These are phyloP conservation scores for Lasiosphaeria hispida DNA, from an alignment of 495 filamentous ascomycete species.

Conservation along the genomic window DNA sequence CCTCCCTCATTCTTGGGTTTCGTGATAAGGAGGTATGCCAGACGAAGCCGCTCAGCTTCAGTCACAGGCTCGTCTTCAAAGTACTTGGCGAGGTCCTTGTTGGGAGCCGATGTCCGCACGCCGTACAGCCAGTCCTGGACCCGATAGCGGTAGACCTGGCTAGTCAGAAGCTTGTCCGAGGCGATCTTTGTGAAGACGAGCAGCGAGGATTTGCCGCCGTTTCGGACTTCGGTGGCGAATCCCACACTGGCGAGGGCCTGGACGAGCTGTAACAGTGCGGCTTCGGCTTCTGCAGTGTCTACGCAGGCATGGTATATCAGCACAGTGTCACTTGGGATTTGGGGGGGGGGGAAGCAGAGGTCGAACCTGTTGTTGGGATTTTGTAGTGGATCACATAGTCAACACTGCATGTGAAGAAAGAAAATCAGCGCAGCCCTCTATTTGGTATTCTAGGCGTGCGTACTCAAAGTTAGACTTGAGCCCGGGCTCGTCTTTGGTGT, in stretches of 20 bases:
- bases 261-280: slow-evolving; percentile 73
- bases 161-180: slow-evolving; percentile 59
- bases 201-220: slow-evolving; percentile 73
- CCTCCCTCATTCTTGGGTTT: slow-evolving; percentile 77
- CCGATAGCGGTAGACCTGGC: slow-evolving; percentile 66
- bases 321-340: background rate
- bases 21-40: slow-evolving; percentile 85
- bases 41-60: slow-evolving; percentile 83
- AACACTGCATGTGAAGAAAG: slow-evolving; percentile 49
- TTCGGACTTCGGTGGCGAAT: slow-evolving; percentile 79
- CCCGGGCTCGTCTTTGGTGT: slow-evolving; percentile 30
- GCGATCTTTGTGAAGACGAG: slow-evolving; percentile 80
- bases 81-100: slow-evolving; percentile 63
- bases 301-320: slow-evolving; percentile 5
- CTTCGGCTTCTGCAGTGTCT: slow-evolving; percentile 67
- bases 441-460: slow-evolving; percentile 10
- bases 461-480: slow-evolving; percentile 36
- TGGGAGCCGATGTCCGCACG: slow-evolving; percentile 74
- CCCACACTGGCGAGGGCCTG: slow-evolving; percentile 68
- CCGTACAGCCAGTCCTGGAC: slow-evolving; percentile 97
- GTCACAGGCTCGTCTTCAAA: slow-evolving; percentile 68
- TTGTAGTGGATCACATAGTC: slow-evolving; percentile 91
- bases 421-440: slow-evolving; percentile 15
- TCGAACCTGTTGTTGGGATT: slow-evolving; percentile 62
- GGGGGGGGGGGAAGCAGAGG: background rate